Evolutionary conservation across 768 basidiomycete genomes (phyloP), one percentile per base, ranked within the genome.

Genomic region (Melanogaster broomeanus): DNA sequence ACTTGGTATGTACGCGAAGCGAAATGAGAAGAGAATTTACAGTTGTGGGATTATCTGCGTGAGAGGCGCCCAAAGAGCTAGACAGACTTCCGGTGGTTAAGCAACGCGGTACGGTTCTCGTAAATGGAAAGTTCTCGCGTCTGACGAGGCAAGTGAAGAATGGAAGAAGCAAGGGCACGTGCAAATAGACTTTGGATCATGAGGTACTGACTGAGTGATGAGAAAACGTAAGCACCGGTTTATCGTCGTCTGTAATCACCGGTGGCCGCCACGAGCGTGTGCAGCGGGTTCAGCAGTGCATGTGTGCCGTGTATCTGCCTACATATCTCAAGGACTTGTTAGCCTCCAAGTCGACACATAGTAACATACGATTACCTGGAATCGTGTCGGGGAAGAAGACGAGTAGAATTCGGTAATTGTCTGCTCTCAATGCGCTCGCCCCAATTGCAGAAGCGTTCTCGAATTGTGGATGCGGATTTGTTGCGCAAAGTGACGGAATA

Each of bases 1-100:
- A 43, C 48, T 19, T 46, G 22, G 39, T 40, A 42, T 34, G 34
- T 45, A 41, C 46, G 62, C 37, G 53, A 56, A 52, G 42, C 60
- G 48, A 61, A 55, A 48, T 48, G 25, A 25, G 56, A 56, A 53
- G 49, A 42, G 8, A 3, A n/a, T 48, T 52, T 44, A 48, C 45
- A n/a, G n/a, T 53, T 48, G 49, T 45, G 40, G 18, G 16, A 28
- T 42, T 25, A 35, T 45, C 51, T 56, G 46, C 62, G 15, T 15
- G 16, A 16, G 6, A 18, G 33, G 48, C 54, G 42, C 45, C 49
- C 8, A 30, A 15, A 21, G 25, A 21, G 16, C 30, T 43, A n/a
- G n/a, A n/a, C n/a, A n/a, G n/a, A n/a, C n/a, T n/a, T n/a, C n/a
- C n/a, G n/a, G n/a, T n/a, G n/a, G n/a, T n/a, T n/a, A n/a, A n/a